These are phyloP conservation scores for Protea cynaroides DNA, from an alignment of 164 flowering plant species.

Conservation along the genomic window DNA sequence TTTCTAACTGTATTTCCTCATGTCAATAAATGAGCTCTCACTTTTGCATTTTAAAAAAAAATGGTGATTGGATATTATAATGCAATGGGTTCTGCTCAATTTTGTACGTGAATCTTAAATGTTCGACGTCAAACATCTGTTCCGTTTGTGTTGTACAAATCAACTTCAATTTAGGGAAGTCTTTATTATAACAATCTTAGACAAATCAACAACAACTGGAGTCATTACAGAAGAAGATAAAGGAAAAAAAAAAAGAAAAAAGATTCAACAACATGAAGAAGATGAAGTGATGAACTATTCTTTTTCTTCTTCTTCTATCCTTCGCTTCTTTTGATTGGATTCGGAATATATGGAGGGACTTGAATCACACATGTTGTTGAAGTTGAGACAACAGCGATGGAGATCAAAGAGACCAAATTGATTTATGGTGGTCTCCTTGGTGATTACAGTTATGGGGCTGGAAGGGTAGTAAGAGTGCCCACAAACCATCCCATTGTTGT, in stretches of 20 bases:
- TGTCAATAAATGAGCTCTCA: too few relatives aligned
- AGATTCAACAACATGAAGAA: too few relatives aligned
- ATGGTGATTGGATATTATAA: slow-evolving; percentile 1
- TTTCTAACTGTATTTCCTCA: too few relatives aligned
- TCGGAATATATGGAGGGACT: background rate
- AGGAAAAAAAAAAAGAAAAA: background rate
- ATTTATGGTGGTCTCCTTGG: slow-evolving; percentile 8
- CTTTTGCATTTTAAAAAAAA: background rate
- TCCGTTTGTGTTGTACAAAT: too few relatives aligned
- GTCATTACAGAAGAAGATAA: background rate
- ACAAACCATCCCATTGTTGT: slow-evolving; percentile 8
- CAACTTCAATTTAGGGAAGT: too few relatives aligned
- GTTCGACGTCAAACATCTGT: too few relatives aligned
- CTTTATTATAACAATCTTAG: background rate
- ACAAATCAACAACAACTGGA: slow-evolving; percentile 7
- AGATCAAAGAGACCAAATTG: slow-evolving; percentile 15
- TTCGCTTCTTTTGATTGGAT: slow-evolving; percentile 25
- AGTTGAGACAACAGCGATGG: slow-evolving; percentile 3
- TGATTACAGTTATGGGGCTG: slow-evolving; percentile 52
- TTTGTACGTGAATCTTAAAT: slow-evolving; percentile 4
- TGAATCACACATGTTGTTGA: slow-evolving; percentile 4
- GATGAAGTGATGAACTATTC: too few relatives aligned
- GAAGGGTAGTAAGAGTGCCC: slow-evolving; percentile 26
- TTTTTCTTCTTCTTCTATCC: slow-evolving; percentile 12
- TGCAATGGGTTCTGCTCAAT: too few relatives aligned